These are phyloP conservation scores for Spathaspora sp. DNA, from an alignment of 1,139 yeast species.

Conservation along the genomic window DNA sequence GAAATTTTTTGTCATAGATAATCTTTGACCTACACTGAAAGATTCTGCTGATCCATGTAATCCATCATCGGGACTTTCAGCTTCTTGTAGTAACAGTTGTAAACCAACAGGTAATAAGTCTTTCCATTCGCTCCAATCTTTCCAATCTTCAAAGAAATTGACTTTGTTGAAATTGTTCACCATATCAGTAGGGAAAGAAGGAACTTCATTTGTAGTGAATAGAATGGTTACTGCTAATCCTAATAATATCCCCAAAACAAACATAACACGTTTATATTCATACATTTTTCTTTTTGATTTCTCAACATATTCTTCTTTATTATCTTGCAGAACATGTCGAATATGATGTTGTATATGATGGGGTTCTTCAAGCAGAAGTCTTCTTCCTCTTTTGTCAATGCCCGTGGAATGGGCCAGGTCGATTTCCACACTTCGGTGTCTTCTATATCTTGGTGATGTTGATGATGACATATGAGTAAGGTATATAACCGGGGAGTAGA, in stretches of 20 bases:
- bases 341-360: slow-evolving; percentile 6
- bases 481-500: too few relatives aligned
- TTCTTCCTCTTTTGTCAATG: slow-evolving; percentile 1
- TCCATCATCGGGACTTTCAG: slow-evolving; percentile 35
- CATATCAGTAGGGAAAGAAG: slow-evolving; percentile 42
- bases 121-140: slow-evolving; percentile 51
- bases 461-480: neutral
- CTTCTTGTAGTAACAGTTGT: slow-evolving; percentile 58
- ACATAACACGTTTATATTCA: slow-evolving; percentile 48
- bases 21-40: slow-evolving; percentile 80
- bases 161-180: slow-evolving; percentile 58
- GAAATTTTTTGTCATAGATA: slow-evolving; percentile 52
- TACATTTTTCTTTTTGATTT: slow-evolving; percentile 22
- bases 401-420: neutral
- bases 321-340: slow-evolving; percentile 2
- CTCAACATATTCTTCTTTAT: slow-evolving; percentile 1
- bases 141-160: slow-evolving; percentile 53
- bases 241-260: slow-evolving; percentile 59
- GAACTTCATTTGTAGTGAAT: slow-evolving; percentile 51
- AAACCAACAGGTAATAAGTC: slow-evolving; percentile 67
- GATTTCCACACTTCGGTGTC: neutral
- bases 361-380: slow-evolving; percentile 7
- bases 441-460: neutral
- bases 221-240: slow-evolving; percentile 69
- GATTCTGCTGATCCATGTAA: slow-evolving; percentile 67